Evolutionary conservation across 148 eudicot genomes (phyloP), one percentile per base, ranked within the genome.

Genomic region (Amaranthus cruentus): DNA sequence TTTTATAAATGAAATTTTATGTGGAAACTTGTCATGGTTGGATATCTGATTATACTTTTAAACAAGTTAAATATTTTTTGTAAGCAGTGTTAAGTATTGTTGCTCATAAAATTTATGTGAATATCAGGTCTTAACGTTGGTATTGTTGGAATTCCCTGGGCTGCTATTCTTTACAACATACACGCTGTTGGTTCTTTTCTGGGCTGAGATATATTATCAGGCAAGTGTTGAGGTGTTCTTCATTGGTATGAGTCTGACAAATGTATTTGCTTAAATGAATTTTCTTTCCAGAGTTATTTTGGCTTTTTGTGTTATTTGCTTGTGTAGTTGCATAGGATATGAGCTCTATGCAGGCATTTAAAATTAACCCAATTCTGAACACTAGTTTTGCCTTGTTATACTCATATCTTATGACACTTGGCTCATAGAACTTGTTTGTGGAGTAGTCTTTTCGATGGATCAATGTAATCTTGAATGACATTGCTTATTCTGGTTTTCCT

Each of bases 161-260:
- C 80, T 94, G 72, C 79, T 94, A 21, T 94, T 94, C 77, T 94
- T 94, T 79, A 87, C 98, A 11, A 91, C 98, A 52, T 94, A 88
- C 81, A 88, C 97, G 8, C 86, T 94, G 62, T 93, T 94, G 83
- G 96, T 94, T 71, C 90, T 91, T 62, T 94, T 94, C 73, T 94
- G 98, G 98, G 98, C 98, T 63, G 97, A 91, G 89, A 94, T 94
- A 79, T 94, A 91, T 84, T 89, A 89, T 83, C 97, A 91, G 97
- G 97, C 79, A 71, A 54, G 69, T 9, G 6, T 55, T 48, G 49
- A 14, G 15, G 7, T 59, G 42, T 51, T 50, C 38, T 28, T 28
- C 38, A 28, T 0, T 38, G 10, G 47, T 67, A 67, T 6, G 67
- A 68, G 10, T 47, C 55, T 62, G 52, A 21, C 12, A 9, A 3